Conservation (phyloP, 2,329 filamentous ascomycete genomes). For the Amauroascus niger region DNA sequence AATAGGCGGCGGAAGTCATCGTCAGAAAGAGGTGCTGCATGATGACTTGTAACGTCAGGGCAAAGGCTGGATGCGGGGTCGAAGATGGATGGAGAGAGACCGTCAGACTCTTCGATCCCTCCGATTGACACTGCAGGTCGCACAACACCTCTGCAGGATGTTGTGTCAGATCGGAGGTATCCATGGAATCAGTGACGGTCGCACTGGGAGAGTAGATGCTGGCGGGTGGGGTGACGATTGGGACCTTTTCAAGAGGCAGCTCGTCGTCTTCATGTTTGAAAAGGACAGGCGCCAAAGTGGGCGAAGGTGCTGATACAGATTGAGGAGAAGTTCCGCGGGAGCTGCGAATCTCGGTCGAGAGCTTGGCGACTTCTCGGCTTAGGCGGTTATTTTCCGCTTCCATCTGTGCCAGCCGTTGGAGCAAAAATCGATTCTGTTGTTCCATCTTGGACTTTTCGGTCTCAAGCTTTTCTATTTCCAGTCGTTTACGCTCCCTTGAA, state of each 20-base stretch:
- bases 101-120: conserved; percentile 43
- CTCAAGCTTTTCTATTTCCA: conserved; percentile 76
- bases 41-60: conserved; percentile 48
- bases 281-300: conserved; percentile 33
- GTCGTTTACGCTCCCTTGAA: conserved; percentile 83
- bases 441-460: conserved; percentile 56
- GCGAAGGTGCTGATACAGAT: conserved; percentile 29
- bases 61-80: conserved; percentile 32
- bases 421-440: conserved; percentile 60
- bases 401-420: conserved; percentile 52
- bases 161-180: conserved; percentile 91
- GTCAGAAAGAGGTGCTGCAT: conserved; percentile 58
- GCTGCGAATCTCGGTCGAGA: conserved; percentile 38
- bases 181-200: conserved; percentile 38
- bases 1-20: conserved; percentile 53
- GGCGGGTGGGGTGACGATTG: conserved; percentile 31
- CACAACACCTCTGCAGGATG: conserved; percentile 99
- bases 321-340: conserved; percentile 34
- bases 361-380: conserved; percentile 42
- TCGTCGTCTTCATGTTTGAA: conserved; percentile 40
- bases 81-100: conserved; percentile 34
- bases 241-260: conserved; percentile 32
- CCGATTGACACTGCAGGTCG: conserved; percentile 99
- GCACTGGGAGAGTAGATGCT: conserved; percentile 34
- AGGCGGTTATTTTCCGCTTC: conserved; percentile 46